Base-by-base conservation (phyloP, 306 rosid genomes). In the Vigna mungo region DNA sequence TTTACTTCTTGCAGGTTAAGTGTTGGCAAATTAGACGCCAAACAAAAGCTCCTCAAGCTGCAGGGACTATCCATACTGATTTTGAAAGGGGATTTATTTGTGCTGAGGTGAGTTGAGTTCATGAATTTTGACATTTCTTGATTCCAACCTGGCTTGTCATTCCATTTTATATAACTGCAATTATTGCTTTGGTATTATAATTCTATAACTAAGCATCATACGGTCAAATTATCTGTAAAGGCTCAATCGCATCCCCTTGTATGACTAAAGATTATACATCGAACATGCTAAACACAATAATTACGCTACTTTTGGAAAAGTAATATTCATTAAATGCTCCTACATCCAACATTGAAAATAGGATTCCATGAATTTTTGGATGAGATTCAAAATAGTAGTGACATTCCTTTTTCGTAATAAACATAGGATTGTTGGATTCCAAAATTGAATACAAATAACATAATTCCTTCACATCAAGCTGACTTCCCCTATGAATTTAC, bases 1-100 rank as follows among this genome's bases (percentile, higher is more conserved):
- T 71, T 75, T 64, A 17, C 71, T 80, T 77, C 46, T 85, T 78
- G 71, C 89, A 96, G 99, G 99, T 96, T 14, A 96, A 96, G 74
- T 91, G 98, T 84, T 96, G 99, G 99, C 99, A 96, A 85, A 92
- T 96, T 82, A 92, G 98, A 84, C 92, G 96, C 79, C 96, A 89
- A 78, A 86, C 98, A 20, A 96, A 96, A 82, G 98, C 98, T 82
- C 98, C 99, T 61, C 98, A 96, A 84, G 98, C 99, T 75, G 99
- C 99, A 39, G 99, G 99, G 81, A 11, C 98, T 79, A 92, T 96
- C 85, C 99, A 96, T 85, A 73, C 99, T 76, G 99, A 96, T 90
- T 92, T 96, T 69, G 98, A 96, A 80, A 96, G 68, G 78, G 98
- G 99, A 61, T 96, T 96, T 84, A 96, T 96, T 73, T 96, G 99